These are phyloP conservation scores for Symbiotaphrina buchneri DNA, from an alignment of 495 filamentous ascomycete genomes.

Conservation along the genomic window DNA sequence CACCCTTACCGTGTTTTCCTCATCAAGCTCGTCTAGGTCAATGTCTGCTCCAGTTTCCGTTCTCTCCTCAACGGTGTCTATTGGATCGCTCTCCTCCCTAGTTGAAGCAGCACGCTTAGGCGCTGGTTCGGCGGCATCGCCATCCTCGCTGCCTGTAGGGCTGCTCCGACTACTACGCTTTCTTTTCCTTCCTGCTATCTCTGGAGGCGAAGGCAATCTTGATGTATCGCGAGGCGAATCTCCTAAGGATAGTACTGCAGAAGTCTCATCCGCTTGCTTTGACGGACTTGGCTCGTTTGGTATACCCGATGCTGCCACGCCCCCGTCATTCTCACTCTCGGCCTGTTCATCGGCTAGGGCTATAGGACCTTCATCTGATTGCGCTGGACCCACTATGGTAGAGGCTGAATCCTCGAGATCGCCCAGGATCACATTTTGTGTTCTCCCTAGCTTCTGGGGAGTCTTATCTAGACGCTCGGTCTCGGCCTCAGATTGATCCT, in stretches of 20 bases:
- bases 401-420: no score
- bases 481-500: constrained; percentile 91
- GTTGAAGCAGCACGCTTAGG: constrained; percentile 34
- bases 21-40: neutral
- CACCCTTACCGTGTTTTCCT: constrained; percentile 2
- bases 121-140: constrained; percentile 24
- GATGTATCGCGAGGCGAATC: constrained; percentile 5
- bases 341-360: no score
- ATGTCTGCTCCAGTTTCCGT: neutral
- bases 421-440: constrained; percentile 4
- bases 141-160: constrained; percentile 14
- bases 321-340: no score
- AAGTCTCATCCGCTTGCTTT: constrained; percentile 1
- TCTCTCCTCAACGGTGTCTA: constrained; percentile 9
- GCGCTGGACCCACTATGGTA: no score
- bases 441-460: constrained; percentile 36
- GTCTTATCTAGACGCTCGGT: constrained; percentile 86
- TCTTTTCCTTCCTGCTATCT: constrained; percentile 15
- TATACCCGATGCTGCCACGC: no score
- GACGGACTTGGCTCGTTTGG: no score
- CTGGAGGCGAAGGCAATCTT: constrained; percentile 9
- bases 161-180: constrained; percentile 11
- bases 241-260: constrained; percentile 1
- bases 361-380: no score
- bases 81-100: constrained; percentile 9